Base-by-base conservation (phyloP, 164 flowering plant genomes). In the Litsea cubeba region DNA sequence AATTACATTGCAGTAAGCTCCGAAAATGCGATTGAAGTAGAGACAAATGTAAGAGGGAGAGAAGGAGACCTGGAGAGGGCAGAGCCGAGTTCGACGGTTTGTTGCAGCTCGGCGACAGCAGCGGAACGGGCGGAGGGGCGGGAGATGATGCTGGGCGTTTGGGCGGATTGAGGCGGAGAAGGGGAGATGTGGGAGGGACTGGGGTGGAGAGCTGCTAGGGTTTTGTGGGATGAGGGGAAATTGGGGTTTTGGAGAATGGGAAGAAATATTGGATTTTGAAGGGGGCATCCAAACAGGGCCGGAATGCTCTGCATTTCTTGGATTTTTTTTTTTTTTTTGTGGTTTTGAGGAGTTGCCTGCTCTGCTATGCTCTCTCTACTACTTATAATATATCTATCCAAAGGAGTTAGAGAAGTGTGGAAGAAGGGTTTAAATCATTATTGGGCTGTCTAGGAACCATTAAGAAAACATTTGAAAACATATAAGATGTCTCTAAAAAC, bases 241-340 rank as follows among this genome's bases (percentile, higher is more conserved):
- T 12, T 15, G 22, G 20, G 26, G 46, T 28, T 65, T 32, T 66
- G 46, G 46, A 66, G 20, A 35, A 17, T 25, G 8, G 35, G 50
- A 5, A 28, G 46, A 66, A 35, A 18, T 22, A 66, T 17, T 14
- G 69, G 69, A 66, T 12, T n/a, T 23, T 23, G 24, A 22, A 12
- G 66, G 28, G 28, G 69, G 18, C 17, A 30, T 30, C 69, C 69
- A 30, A 28, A 17, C 10, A 30, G 12, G n/a, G 69, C 69, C 18
- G 69, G n/a, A 30, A 66, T 25, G 50, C 69, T 66, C 69, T 66
- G 69, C 69, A 66, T 66, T 7, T 66, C 35, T 30, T 30, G 5
- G 18, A 17, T 28, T 5, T 17, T 1, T 3, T 30, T 30, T 1
- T 2, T 28, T 28, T 1, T 6, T 40, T 7, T 40, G 46, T 30